Percentiles rank a stretch among this genome's conserved stretches.
phyloP scores from a whole-genome alignment of 306 rosid species.

The Cucumis melo region DNA sequence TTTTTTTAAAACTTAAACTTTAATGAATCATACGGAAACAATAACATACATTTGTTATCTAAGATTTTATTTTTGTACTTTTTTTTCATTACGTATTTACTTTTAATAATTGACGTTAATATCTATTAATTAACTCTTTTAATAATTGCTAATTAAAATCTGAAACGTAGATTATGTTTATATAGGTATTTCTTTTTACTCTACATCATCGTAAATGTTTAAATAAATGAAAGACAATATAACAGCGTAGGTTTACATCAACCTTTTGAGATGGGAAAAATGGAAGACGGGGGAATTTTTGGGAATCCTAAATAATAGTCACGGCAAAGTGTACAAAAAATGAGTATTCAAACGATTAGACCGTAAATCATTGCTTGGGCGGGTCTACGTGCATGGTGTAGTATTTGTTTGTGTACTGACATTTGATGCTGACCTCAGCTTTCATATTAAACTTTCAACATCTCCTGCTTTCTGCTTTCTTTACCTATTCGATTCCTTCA shows the following conservation, averaged over 20 bases:
- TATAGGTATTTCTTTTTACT: too few species aligned
- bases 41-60: too few species aligned
- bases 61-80: too few species aligned
- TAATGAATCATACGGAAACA: too few species aligned
- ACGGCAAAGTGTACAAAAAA: not conserved
- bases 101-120: too few species aligned
- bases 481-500: not conserved
- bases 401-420: not conserved
- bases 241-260: not conserved
- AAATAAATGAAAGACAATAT: not conserved
- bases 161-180: too few species aligned
- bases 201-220: not conserved
- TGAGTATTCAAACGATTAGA: not conserved
- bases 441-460: not conserved
- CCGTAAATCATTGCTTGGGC: not conserved
- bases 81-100: too few species aligned
- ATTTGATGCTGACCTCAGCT: not conserved
- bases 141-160: too few species aligned
- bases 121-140: too few species aligned
- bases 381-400: not conserved
- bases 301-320: not conserved
- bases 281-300: not conserved
- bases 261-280: not conserved
- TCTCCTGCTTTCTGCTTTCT: not conserved
- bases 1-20: too few species aligned